Base-by-base conservation (phyloP, 2,329 filamentous ascomycete species). In the Stemphylium lycopersici region DNA sequence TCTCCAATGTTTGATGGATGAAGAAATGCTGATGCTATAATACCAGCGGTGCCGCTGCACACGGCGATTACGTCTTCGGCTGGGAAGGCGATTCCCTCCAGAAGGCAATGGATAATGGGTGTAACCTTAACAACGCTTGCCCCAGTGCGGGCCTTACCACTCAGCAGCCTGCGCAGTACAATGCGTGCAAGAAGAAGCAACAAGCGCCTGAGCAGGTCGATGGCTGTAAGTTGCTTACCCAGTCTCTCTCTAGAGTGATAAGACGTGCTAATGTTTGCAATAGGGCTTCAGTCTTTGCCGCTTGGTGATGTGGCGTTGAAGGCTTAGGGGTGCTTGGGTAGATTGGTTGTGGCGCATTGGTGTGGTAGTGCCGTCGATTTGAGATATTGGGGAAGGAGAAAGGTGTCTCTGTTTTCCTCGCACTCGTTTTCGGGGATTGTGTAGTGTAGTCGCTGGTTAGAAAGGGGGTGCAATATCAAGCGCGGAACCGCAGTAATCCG, bases 71-170 rank as follows among this genome's bases (percentile, higher is more conserved):
- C 59, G 73, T 78, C 31, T 73, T 76, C 4, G 74, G 74, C 48
- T 81, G 78, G 77, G 76, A 79, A 61, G 78, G 75, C 26, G 77
- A 78, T 54, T 71, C 74, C 24, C 74, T 78, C 32, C 75, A 78
- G 59, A 70, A 71, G 24, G 74, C 76, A 8, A 75, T 77, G 72
- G 75, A 78, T 56, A 74, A 73, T 44, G 59, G 68, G 41, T 79
- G 77, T 66, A 69, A 74, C 45, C 69, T 75, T 55, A 71, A 73
- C 60, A 60, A 42, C 2, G 66, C 62, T 8, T 73, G 70, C 58
- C 63, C 70, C 36, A 67, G 64, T 46, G 70, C 70, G 12, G 70
- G 70, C 34, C 62, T 73, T 36, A 69, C 65, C 29, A 52, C 55
- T n/a, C 68, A 72, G 56, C 45, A 56, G 38, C 62, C 68, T 6